Percentiles rank a stretch among this genome's conserved stretches.
Conservation (phyloP, 805 yeast genomes). For the Ogataea saltuana region DNA sequence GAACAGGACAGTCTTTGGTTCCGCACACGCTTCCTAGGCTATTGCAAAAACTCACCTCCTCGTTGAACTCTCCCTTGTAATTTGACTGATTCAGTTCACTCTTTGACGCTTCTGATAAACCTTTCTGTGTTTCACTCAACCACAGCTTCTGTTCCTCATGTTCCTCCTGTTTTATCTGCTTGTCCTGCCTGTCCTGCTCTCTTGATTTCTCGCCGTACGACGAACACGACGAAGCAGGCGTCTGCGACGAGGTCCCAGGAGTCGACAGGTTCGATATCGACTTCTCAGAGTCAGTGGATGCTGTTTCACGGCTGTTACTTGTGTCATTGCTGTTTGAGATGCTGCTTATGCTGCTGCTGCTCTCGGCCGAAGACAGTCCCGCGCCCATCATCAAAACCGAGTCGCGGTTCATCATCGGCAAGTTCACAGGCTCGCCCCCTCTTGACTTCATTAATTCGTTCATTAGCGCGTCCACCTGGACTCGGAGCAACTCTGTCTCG, state of each 20-base stretch:
- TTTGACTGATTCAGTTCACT: slow-evolving; percentile 26
- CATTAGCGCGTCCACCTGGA: slow-evolving; percentile 75
- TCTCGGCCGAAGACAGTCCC: background rate
- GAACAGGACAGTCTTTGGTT: slow-evolving; percentile 64
- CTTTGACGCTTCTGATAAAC: too few relatives aligned
- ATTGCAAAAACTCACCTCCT: slow-evolving; percentile 75
- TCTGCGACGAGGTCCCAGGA: slow-evolving; percentile 16
- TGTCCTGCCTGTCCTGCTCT: too few relatives aligned
- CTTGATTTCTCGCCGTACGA: slow-evolving; percentile 7
- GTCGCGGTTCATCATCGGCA: slow-evolving; percentile 4
- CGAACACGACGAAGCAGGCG: slow-evolving; percentile 25
- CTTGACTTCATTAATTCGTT: slow-evolving; percentile 49
- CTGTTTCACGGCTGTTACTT: background rate
- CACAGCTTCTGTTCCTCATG: too few relatives aligned
- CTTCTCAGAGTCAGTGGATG: slow-evolving; percentile 22
- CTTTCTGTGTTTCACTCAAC: too few relatives aligned
- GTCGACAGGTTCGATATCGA: slow-evolving; percentile 20
- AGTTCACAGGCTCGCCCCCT: slow-evolving; percentile 14
- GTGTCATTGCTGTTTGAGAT: background rate
- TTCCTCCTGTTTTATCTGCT: too few relatives aligned
- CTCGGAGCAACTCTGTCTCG: slow-evolving; percentile 71
- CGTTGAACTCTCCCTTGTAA: slow-evolving; percentile 52
- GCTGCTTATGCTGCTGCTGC: background rate
- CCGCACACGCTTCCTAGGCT: slow-evolving; percentile 84
- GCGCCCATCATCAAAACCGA: background rate